Evolutionary conservation across 2,329 filamentous ascomycete genomes (phyloP).

Genomic region (Plectosphaerella cucumerina): DNA sequence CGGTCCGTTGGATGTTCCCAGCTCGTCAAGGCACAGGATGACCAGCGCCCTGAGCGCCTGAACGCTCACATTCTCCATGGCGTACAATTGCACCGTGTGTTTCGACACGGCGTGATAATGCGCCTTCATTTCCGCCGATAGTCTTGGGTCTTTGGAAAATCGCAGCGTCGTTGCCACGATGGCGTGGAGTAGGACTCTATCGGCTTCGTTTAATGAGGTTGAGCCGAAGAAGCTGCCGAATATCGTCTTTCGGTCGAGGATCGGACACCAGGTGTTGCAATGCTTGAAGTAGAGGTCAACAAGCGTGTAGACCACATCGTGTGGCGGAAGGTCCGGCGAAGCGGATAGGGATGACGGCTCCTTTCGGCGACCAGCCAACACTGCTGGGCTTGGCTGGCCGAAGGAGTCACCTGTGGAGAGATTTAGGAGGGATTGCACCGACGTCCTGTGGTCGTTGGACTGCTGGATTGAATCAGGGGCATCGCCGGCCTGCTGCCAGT

Average conservation of each 20-base stretch:
- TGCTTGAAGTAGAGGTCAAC: conserved; percentile 62
- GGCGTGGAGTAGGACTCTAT: conserved; percentile 36
- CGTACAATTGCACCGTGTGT: conserved; percentile 34
- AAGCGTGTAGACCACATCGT: conserved; percentile 55
- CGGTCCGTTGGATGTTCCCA: conserved; percentile 38
- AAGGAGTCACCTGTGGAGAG: conserved; percentile 10
- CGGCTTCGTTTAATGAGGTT: conserved; percentile 31
- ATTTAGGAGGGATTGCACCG: conserved; percentile 15
- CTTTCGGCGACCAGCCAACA: conserved; percentile 4
- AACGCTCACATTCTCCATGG: conserved; percentile 35
- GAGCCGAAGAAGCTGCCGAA: conserved; percentile 35
- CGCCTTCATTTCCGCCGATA: conserved; percentile 30
- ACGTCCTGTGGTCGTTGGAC: conserved; percentile 9
- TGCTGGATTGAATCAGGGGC: conserved; percentile 22
- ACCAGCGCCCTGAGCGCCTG: conserved; percentile 33
- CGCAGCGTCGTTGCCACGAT: conserved; percentile 38
- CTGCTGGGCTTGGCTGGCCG: background rate
- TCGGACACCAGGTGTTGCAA: conserved; percentile 55
- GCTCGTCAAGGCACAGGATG: conserved; percentile 35
- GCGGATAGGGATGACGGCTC: conserved; percentile 26
- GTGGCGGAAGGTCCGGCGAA: conserved; percentile 50
- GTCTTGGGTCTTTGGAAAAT: conserved; percentile 33
- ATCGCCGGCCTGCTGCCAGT: conserved; percentile 18
- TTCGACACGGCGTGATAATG: conserved; percentile 35
- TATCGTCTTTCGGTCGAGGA: conserved; percentile 38